phyloP scores from a whole-genome alignment of 179 eudicot genomes.

The Vitellaria paradoxa region DNA sequence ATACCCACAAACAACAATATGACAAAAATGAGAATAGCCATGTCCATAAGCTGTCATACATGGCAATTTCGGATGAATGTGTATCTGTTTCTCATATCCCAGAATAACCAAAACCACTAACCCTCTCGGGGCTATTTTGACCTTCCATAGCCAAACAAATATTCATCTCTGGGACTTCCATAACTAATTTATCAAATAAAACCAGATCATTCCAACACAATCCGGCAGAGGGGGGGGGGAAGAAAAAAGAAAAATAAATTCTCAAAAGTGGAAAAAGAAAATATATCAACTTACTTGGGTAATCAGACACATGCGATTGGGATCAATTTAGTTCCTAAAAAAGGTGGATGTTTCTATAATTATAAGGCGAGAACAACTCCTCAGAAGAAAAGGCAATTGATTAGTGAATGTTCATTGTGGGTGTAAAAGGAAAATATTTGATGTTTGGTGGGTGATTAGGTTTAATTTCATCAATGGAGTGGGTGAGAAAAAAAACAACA shows the following conservation, averaged over 20 bases:
- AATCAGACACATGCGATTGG: not conserved
- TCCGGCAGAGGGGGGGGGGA: too few species aligned
- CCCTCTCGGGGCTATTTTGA: not conserved
- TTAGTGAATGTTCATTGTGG: not conserved
- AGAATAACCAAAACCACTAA: not conserved
- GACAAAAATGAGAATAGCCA: slow-evolving; percentile 56
- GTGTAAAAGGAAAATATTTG: not conserved
- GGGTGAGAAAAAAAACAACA: slow-evolving; percentile 9
- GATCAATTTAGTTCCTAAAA: not conserved
- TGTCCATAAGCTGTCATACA: slow-evolving; percentile 15
- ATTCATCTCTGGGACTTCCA: not conserved
- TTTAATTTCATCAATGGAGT: slow-evolving; percentile 5
- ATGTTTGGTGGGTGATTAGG: slow-evolving; percentile 9
- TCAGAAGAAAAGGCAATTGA: not conserved
- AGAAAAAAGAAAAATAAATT: too few species aligned
- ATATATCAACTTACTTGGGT: not conserved
- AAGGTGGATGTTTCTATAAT: not conserved
- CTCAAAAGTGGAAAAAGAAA: not conserved
- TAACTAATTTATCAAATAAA: not conserved
- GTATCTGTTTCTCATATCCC: not conserved
- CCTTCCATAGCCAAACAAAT: not conserved
- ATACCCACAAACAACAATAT: slow-evolving; percentile 53
- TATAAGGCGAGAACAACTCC: not conserved
- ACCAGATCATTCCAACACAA: not conserved
- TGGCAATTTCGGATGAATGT: slow-evolving; percentile 11